Percentiles rank a stretch among this genome's conserved stretches.
phyloP scores from a whole-genome alignment of 495 filamentous ascomycete genomes.

The Acidiella bohemica region DNA sequence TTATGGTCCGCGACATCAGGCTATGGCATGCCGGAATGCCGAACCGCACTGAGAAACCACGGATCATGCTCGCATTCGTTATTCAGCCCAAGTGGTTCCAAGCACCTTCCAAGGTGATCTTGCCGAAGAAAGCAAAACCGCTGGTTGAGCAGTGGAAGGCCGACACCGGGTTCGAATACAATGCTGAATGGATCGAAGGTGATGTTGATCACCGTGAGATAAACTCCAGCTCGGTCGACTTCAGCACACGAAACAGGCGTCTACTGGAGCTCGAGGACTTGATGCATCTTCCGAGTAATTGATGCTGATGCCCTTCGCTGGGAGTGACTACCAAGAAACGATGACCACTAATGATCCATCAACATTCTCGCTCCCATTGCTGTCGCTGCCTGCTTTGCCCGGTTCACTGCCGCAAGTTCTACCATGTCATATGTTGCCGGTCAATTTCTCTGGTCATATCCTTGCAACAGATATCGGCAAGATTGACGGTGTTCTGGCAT shows the following conservation, averaged over 20 bases:
- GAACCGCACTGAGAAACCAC: constrained; percentile 34
- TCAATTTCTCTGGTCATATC: too few species aligned
- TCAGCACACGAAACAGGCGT: constrained; percentile 6
- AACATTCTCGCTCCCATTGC: too few species aligned
- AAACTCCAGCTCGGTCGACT: constrained; percentile 14
- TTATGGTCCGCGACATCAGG: constrained; percentile 42
- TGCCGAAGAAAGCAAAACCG: constrained; percentile 8
- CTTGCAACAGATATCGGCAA: too few species aligned
- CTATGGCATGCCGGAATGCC: constrained; percentile 51
- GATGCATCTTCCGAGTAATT: constrained; percentile 10
- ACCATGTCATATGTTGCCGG: too few species aligned
- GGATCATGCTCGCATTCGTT: constrained; percentile 48
- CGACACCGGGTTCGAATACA: constrained; percentile 11
- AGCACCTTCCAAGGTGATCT: constrained; percentile 9
- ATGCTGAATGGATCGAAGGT: constrained; percentile 14
- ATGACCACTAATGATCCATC: too few species aligned
- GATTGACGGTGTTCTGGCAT: too few species aligned
- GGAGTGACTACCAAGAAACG: too few species aligned
- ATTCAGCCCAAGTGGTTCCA: constrained; percentile 14
- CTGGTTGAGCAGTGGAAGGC: constrained; percentile 13
- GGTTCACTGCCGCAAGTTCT: too few species aligned
- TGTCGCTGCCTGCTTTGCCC: too few species aligned
- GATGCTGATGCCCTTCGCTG: too few species aligned
- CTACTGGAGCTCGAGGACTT: constrained; percentile 10
- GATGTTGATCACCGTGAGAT: constrained; percentile 17